These are phyloP conservation scores for Neolentinus lepideus DNA, from an alignment of 1,284 basidiomycete genomes.

Conservation along the genomic window DNA sequence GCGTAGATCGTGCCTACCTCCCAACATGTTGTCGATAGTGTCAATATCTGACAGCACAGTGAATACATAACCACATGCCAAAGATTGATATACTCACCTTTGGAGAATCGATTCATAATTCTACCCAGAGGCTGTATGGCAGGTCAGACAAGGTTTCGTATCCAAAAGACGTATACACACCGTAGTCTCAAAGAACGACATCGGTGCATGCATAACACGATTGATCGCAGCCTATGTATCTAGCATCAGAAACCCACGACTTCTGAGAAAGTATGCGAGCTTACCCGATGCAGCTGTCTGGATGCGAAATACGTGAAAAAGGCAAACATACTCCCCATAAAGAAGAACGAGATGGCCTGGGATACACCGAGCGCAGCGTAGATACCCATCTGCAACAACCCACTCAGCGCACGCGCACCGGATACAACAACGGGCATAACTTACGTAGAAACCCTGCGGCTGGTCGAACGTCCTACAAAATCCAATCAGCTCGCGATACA, in stretches of 20 bases:
- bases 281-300: slow-evolving; percentile 35
- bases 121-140: slow-evolving; percentile 70
- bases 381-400: slow-evolving; percentile 48
- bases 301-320: slow-evolving; percentile 63
- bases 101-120: slow-evolving; percentile 81
- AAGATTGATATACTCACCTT: slow-evolving; percentile 28
- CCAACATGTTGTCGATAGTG: slow-evolving; percentile 75
- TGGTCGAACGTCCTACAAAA: slow-evolving; percentile 37
- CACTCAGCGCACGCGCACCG: slow-evolving; percentile 6
- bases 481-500: slow-evolving; percentile 2
- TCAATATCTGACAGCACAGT: slow-evolving; percentile 59
- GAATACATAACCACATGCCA: slow-evolving; percentile 1
- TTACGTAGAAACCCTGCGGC: slow-evolving; percentile 53
- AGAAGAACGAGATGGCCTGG: slow-evolving; percentile 44
- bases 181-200: slow-evolving; percentile 88
- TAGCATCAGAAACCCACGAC: not conserved
- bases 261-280: slow-evolving; percentile 1
- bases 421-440: slow-evolving; percentile 13
- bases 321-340: slow-evolving; percentile 48
- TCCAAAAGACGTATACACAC: slow-evolving; percentile 23
- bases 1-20: slow-evolving; percentile 28
- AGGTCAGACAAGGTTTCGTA: not conserved
- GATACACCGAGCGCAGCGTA: slow-evolving; percentile 50
- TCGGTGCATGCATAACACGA: slow-evolving; percentile 69
- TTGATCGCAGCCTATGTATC: slow-evolving; percentile 46